Evolutionary conservation across 1,284 basidiomycete species (phyloP).

Genomic region (Tilletia caries): DNA sequence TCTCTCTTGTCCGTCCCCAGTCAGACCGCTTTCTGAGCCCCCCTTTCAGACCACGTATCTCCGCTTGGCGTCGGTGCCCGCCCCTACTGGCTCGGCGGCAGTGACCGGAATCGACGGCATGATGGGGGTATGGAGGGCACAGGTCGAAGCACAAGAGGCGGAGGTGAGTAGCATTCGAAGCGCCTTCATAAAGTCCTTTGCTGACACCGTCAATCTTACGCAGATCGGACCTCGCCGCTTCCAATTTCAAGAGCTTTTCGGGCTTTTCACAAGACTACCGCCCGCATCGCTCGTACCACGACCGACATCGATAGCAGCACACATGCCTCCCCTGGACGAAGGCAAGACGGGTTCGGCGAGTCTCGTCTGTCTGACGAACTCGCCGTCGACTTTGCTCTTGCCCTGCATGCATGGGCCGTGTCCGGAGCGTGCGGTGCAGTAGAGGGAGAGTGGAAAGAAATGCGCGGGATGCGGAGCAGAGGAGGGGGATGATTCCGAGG

Average conservation of each 20-base stretch:
- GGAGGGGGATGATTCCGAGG: conserved; percentile 41
- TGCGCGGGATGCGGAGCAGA: conserved; percentile 35
- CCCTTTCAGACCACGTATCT: conserved; percentile 47
- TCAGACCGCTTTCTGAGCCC: conserved; percentile 33
- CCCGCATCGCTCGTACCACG: conserved; percentile 18
- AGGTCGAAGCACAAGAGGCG: conserved; percentile 47
- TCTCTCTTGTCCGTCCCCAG: neutral
- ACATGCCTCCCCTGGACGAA: conserved; percentile 24
- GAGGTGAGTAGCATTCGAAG: too few relatives aligned
- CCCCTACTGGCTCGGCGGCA: conserved; percentile 18
- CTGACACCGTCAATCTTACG: too few relatives aligned
- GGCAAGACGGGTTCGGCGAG: conserved; percentile 40
- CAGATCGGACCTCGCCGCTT: conserved; percentile 44
- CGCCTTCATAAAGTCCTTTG: too few relatives aligned
- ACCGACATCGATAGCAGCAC: neutral
- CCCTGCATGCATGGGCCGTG: conserved; percentile 52
- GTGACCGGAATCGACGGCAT: neutral
- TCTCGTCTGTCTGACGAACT: conserved; percentile 45
- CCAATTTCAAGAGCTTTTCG: conserved; percentile 51
- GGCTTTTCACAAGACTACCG: conserved; percentile 35
- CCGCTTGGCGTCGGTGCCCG: conserved; percentile 34
- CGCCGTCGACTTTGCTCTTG: conserved; percentile 46
- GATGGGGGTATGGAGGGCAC: conserved; percentile 29
- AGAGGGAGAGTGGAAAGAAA: conserved; percentile 47
- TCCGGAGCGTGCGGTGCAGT: conserved; percentile 46